A percentile compares a stretch with the other conserved stretches of the same genome.
Evolutionary conservation across 176 grass and related monocot species (phyloP).

Genomic region (Echinochloa phyllopogon): DNA sequence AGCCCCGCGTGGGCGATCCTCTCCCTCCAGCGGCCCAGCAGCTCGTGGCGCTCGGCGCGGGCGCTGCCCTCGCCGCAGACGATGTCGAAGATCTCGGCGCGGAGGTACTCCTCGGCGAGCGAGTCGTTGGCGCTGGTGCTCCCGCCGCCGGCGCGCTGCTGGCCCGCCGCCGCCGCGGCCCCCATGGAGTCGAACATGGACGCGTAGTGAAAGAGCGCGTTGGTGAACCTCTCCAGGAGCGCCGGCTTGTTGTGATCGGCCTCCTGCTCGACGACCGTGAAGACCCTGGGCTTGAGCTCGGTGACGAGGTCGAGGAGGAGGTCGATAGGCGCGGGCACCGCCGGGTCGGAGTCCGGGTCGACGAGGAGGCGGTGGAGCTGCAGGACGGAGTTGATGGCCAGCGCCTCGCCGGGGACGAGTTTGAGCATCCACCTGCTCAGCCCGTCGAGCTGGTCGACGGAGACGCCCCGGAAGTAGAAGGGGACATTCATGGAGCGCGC

Average conservation of each 20-base stretch:
- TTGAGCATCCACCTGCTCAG: slow-evolving; percentile 64
- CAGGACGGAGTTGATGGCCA: slow-evolving; percentile 77
- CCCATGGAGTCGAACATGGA: slow-evolving; percentile 83
- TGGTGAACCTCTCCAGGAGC: slow-evolving; percentile 64
- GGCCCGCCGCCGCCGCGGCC: background rate
- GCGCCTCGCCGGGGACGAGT: slow-evolving; percentile 43
- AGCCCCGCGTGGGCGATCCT: slow-evolving; percentile 55
- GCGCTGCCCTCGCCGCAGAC: slow-evolving; percentile 68
- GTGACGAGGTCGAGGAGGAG: slow-evolving; percentile 52
- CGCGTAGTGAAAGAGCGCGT: slow-evolving; percentile 82
- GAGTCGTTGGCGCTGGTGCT: background rate
- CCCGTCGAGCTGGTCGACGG: slow-evolving; percentile 45
- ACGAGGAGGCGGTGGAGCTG: slow-evolving; percentile 81
- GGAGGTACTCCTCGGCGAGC: slow-evolving; percentile 58
- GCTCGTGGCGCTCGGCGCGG: slow-evolving; percentile 77
- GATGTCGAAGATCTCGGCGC: slow-evolving; percentile 74
- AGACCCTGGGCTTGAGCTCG: slow-evolving; percentile 49
- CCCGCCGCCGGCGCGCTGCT: background rate
- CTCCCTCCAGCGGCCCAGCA: slow-evolving; percentile 43
- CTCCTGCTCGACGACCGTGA: slow-evolving; percentile 86
- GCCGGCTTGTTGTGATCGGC: slow-evolving; percentile 65
- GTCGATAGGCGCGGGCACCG: slow-evolving; percentile 53
- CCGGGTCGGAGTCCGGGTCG: slow-evolving; percentile 45
- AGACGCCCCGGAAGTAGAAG: slow-evolving; percentile 61
- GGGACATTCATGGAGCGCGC: slow-evolving; percentile 48